These are phyloP conservation scores for Epicoccum sorghinum DNA, from an alignment of 2,329 filamentous ascomycete species.

Conservation along the genomic window DNA sequence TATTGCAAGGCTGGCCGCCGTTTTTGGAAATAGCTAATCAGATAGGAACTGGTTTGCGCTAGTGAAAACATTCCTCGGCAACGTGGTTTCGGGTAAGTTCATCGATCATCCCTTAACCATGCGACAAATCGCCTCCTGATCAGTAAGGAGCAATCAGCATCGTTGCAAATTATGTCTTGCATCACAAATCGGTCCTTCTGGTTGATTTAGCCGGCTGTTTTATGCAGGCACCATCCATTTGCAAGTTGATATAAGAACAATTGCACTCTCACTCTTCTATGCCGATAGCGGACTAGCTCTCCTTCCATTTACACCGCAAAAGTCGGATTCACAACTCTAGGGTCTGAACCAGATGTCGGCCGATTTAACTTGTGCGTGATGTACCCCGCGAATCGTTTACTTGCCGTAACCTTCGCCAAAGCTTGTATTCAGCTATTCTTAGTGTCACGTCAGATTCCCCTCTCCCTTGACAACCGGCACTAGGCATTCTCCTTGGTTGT, in stretches of 20 bases:
- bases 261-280: no score
- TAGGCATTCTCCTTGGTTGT: slow-evolving; percentile 11
- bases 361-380: slow-evolving; percentile 3
- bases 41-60: slow-evolving; percentile 1
- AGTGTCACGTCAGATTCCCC: not conserved
- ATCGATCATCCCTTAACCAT: slow-evolving; percentile 8
- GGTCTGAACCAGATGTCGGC: no score
- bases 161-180: not conserved
- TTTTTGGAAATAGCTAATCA: slow-evolving; percentile 5
- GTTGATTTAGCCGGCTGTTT: not conserved
- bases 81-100: slow-evolving; percentile 1
- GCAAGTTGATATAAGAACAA: not conserved
- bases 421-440: slow-evolving; percentile 15
- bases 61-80: slow-evolving; percentile 11
- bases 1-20: slow-evolving; percentile 2
- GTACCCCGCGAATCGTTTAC: slow-evolving; percentile 4
- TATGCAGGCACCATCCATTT: not conserved
- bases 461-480: slow-evolving; percentile 6
- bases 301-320: no score
- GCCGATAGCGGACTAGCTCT: no score
- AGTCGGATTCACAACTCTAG: no score
- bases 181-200: not conserved
- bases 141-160: slow-evolving; percentile 2
- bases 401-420: not conserved
- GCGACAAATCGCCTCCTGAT: not conserved